These are phyloP conservation scores for Yarrowia sp. DNA, from an alignment of 805 yeast species.

Conservation along the genomic window DNA sequence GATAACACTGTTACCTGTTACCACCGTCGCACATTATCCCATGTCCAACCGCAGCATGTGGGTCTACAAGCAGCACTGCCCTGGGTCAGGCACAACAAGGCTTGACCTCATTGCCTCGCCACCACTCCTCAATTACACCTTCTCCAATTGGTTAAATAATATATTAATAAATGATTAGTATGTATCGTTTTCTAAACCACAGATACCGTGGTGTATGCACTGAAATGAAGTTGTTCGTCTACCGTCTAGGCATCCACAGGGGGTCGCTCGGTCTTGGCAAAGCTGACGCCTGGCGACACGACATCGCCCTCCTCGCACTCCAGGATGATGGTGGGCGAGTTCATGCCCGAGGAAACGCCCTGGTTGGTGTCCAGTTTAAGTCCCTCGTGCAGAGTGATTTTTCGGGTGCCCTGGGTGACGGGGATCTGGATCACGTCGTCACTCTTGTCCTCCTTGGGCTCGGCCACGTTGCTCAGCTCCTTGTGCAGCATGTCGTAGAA, in stretches of 20 bases:
- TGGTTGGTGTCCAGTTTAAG: constrained; percentile 34
- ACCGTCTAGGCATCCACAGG: not conserved
- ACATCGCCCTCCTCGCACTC: constrained; percentile 41
- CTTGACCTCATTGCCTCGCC: no score
- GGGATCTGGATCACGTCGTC: constrained; percentile 4
- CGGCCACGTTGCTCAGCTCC: constrained; percentile 12
- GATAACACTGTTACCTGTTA: no score
- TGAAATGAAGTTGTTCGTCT: not conserved
- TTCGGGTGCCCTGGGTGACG: constrained; percentile 10
- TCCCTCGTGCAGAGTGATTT: constrained; percentile 37
- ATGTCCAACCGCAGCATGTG: no score
- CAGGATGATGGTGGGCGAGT: constrained; percentile 44
- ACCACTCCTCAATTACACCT: no score
- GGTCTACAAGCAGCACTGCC: no score
- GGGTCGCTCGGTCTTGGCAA: constrained; percentile 17
- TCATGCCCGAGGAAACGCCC: constrained; percentile 36
- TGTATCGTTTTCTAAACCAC: constrained; percentile 9
- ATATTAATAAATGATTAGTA: constrained; percentile 19
- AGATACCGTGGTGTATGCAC: not conserved
- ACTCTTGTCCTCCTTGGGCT: constrained; percentile 38
- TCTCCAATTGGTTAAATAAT: constrained; percentile 2
- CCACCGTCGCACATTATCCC: no score
- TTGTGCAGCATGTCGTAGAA: constrained; percentile 35
- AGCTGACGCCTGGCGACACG: constrained; percentile 12
- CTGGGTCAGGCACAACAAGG: no score